phyloP scores from a whole-genome alignment of 495 filamentous ascomycete species.

The Podospora comata region DNA sequence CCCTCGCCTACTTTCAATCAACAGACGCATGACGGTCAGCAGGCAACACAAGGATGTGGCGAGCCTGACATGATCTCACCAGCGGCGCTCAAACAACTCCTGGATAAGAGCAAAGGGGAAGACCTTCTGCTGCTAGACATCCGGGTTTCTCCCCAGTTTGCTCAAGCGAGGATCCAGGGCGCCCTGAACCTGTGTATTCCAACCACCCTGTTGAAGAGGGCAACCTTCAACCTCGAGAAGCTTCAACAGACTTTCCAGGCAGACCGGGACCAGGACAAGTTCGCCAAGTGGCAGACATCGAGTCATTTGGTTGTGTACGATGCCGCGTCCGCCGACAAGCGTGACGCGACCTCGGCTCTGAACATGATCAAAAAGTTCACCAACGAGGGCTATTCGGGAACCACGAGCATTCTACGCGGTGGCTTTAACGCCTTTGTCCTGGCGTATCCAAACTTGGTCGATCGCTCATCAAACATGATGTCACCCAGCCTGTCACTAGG shows the following conservation, averaged over 20 bases:
- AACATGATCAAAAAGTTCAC: constrained; percentile 93
- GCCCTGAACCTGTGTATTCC: constrained; percentile 94
- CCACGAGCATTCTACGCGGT: constrained; percentile 64
- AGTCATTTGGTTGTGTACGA: constrained; percentile 87
- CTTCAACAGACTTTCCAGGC: constrained; percentile 83
- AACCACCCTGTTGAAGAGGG: constrained; percentile 86
- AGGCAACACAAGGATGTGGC: constrained; percentile 40
- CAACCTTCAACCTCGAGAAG: constrained; percentile 88
- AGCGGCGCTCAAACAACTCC: constrained; percentile 61
- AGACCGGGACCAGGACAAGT: constrained; percentile 66
- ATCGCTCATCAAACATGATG: constrained; percentile 40
- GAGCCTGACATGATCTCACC: constrained; percentile 58
- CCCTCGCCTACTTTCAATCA: constrained; percentile 20
- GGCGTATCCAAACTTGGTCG: constrained; percentile 47
- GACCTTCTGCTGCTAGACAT: constrained; percentile 80
- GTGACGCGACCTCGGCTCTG: constrained; percentile 70
- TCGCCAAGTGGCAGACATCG: constrained; percentile 69
- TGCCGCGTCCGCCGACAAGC: constrained; percentile 64
- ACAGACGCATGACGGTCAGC: constrained; percentile 42
- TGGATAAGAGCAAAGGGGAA: constrained; percentile 52
- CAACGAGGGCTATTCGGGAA: constrained; percentile 76
- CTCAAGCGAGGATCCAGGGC: constrained; percentile 66
- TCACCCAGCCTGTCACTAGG: constrained; percentile 38
- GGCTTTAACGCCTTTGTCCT: constrained; percentile 53
- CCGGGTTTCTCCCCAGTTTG: constrained; percentile 78